Percentiles rank a stretch among this genome's conserved stretches.
phyloP scores from a whole-genome alignment of 2,329 filamentous ascomycete species.

The Macrophomina phaseolina region DNA sequence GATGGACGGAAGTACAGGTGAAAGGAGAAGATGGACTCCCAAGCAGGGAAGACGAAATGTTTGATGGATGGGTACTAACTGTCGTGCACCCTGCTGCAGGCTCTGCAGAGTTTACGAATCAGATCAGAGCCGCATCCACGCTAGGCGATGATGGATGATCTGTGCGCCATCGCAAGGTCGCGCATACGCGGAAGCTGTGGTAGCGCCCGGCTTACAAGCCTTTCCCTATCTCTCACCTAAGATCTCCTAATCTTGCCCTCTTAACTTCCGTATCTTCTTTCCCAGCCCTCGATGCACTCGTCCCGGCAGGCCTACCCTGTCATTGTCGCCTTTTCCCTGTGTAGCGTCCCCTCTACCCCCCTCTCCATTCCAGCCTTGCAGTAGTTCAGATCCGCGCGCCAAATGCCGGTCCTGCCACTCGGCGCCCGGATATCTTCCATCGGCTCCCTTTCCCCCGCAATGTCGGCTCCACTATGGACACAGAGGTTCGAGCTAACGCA shows the following conservation, averaged over 20 bases:
- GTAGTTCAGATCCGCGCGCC: conserved; percentile 10
- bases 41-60: neutral
- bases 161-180: neutral
- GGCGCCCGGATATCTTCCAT: neutral
- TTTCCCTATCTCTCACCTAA: neutral
- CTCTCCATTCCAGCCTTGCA: conserved; percentile 12
- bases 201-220: conserved; percentile 12
- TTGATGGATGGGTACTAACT: neutral
- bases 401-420: neutral
- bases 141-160: conserved; percentile 10
- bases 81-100: neutral
- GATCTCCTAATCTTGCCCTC: neutral
- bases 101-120: conserved; percentile 11
- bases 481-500: conserved; percentile 14
- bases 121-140: conserved; percentile 14
- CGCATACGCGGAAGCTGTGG: conserved; percentile 3
- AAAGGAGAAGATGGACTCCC: neutral
- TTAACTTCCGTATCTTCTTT: neutral
- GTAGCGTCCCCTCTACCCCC: too few relatives aligned
- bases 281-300: neutral
- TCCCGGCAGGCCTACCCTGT: neutral
- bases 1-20: neutral
- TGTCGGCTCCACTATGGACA: neutral
- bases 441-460: conserved; percentile 14
- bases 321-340: neutral